These are phyloP conservation scores for Lolium perenne DNA, from an alignment of 176 grass and related monocot genomes.

Conservation along the genomic window DNA sequence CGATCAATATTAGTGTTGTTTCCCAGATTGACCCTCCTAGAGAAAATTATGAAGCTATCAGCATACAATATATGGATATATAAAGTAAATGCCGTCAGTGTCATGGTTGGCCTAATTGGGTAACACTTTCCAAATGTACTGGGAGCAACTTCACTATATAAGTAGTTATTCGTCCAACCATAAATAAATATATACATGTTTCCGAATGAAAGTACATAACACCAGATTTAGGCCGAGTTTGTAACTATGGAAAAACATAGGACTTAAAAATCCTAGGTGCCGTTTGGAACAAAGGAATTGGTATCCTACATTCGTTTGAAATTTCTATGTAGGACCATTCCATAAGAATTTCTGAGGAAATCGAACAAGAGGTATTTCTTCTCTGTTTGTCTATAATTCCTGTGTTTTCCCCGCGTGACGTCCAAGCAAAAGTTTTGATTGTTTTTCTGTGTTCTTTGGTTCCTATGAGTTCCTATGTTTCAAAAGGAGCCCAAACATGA, in stretches of 20 bases:
- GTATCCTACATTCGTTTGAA: not conserved
- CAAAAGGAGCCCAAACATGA: too few relatives aligned
- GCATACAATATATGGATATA: not conserved
- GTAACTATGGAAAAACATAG: not conserved
- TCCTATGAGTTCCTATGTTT: too few relatives aligned
- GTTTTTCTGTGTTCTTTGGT: not conserved
- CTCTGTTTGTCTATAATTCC: too few relatives aligned
- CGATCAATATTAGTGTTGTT: not conserved
- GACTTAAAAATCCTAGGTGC: not conserved
- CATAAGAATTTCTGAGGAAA: not conserved
- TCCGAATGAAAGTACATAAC: not conserved
- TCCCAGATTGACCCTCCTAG: not conserved
- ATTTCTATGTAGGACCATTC: not conserved
- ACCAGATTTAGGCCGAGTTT: not conserved
- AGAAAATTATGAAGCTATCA: not conserved
- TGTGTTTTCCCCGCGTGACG: not conserved
- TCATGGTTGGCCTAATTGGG: not conserved
- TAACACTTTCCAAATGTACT: not conserved
- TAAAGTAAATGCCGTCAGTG: not conserved
- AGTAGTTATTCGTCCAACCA: conserved; percentile 7
- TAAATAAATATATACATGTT: not conserved
- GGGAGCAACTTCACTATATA: not conserved
- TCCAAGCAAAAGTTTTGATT: not conserved
- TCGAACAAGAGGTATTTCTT: too few relatives aligned
- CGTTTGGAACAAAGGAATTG: not conserved